These are phyloP conservation scores for Pichia exigua DNA, from an alignment of 805 yeast species.

Conservation along the genomic window DNA sequence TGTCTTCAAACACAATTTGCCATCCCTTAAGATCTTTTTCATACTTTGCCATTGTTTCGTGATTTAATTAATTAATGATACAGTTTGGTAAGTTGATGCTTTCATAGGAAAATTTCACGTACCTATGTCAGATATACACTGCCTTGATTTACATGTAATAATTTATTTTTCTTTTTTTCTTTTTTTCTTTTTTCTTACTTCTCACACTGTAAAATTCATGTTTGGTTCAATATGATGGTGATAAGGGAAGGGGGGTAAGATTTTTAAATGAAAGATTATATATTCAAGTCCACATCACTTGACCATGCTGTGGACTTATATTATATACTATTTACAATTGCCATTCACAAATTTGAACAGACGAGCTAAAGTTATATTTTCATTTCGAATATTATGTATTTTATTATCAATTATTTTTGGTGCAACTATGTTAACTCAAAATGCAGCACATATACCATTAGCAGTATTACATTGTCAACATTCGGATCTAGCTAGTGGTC, in stretches of 20 bases:
- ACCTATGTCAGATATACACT: too few species aligned
- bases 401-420: neutral
- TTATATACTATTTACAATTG: constrained; percentile 1
- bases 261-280: too few species aligned
- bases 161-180: too few species aligned
- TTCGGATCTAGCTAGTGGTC: constrained; percentile 44
- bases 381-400: constrained; percentile 12
- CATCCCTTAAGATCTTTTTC: constrained; percentile 30
- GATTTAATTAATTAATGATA: too few species aligned
- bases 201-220: too few species aligned
- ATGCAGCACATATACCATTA: constrained; percentile 2
- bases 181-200: neutral
- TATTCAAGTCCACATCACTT: neutral
- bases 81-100: too few species aligned
- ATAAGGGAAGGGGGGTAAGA: neutral
- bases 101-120: too few species aligned
- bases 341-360: constrained; percentile 23
- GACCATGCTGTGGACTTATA: constrained; percentile 2
- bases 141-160: neutral
- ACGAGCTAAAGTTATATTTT: constrained; percentile 21
- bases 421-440: neutral
- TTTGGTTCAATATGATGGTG: too few species aligned
- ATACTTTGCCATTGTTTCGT: constrained; percentile 22
- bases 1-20: constrained; percentile 21
- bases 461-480: constrained; percentile 41